phyloP scores from a whole-genome alignment of 352 stramenopile genomes.

The Pythium aristosporum region DNA sequence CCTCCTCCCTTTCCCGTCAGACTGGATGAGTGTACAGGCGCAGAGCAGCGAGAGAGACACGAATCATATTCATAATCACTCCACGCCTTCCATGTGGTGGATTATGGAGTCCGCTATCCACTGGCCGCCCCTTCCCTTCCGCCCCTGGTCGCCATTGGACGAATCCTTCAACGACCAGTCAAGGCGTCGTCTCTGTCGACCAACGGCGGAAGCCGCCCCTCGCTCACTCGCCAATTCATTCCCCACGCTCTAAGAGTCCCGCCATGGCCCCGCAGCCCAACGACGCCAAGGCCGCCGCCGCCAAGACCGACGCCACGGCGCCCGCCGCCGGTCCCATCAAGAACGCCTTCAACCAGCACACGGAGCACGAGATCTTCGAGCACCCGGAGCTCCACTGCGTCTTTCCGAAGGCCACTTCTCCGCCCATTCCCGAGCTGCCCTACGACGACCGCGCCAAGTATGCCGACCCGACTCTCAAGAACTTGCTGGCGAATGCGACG shows the following conservation, averaged over 20 bases:
- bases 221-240: neutral
- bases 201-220: neutral
- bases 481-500: constrained; percentile 22
- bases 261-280: constrained; percentile 14
- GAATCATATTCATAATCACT: too few relatives aligned
- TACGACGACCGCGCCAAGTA: constrained; percentile 31
- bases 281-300: neutral
- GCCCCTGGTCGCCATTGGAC: too few relatives aligned
- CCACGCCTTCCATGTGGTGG: too few relatives aligned
- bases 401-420: constrained; percentile 27
- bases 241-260: too few relatives aligned
- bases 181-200: neutral
- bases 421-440: constrained; percentile 26
- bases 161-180: neutral
- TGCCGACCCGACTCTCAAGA: constrained; percentile 35
- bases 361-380: constrained; percentile 17
- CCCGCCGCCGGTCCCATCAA: constrained; percentile 11
- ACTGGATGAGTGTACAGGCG: too few relatives aligned
- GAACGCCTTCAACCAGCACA: constrained; percentile 19
- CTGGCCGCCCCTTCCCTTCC: too few relatives aligned
- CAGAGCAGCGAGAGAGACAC: too few relatives aligned
- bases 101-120: too few relatives aligned
- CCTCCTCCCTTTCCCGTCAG: too few relatives aligned
- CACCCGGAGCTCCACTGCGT: constrained; percentile 31
- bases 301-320: neutral